phyloP scores from a whole-genome alignment of 176 grass and related monocot genomes.

The Ampelocalamus luodianensis region DNA sequence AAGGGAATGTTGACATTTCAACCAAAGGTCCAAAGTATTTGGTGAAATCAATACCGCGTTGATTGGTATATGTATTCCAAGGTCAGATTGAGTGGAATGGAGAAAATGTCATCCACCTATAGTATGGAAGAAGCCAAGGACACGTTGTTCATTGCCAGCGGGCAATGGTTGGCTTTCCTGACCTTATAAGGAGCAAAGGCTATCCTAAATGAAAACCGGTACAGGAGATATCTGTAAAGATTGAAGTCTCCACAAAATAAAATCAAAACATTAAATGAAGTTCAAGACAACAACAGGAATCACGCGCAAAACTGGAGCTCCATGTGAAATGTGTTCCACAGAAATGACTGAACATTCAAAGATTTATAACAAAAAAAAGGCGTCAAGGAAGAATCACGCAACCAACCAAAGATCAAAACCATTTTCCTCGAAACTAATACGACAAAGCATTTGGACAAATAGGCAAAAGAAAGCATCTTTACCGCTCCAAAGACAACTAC shows the following conservation, averaged over 20 bases:
- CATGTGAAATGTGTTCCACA: constrained; percentile 9
- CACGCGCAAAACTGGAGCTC: background rate
- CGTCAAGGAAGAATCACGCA: background rate
- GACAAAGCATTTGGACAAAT: constrained; percentile 4
- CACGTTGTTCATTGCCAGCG: background rate
- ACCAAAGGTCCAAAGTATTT: constrained; percentile 23
- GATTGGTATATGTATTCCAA: constrained; percentile 30
- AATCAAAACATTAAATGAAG: constrained; percentile 9
- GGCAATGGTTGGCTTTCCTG: constrained; percentile 24
- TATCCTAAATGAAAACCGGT: constrained; percentile 3
- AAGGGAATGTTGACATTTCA: constrained; percentile 28
- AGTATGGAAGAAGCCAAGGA: constrained; percentile 41
- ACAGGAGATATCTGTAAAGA: background rate
- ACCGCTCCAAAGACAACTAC: background rate
- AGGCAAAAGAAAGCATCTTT: constrained; percentile 7
- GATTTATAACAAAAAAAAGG: background rate
- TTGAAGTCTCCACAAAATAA: background rate
- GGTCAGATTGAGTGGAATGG: constrained; percentile 29
- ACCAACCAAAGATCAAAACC: background rate
- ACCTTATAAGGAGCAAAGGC: constrained; percentile 9
- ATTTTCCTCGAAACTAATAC: background rate
- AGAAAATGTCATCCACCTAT: constrained; percentile 29
- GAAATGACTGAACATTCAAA: background rate
- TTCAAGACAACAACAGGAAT: background rate
- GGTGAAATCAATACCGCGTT: constrained; percentile 14